Evolutionary conservation across 495 filamentous ascomycete species (phyloP).

Genomic region (Evansstolkia leycettana): DNA sequence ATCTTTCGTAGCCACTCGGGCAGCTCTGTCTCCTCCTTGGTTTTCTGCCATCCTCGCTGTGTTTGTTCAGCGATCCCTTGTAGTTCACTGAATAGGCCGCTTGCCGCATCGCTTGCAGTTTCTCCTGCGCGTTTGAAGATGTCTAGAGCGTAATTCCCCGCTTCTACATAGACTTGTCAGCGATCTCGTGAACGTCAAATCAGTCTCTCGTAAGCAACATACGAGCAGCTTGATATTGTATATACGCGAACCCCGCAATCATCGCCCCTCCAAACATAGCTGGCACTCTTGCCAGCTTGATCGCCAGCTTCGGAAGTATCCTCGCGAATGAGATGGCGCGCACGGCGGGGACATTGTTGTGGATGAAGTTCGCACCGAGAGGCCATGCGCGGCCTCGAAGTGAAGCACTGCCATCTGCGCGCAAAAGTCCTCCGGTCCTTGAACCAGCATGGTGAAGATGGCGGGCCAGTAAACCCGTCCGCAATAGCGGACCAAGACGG

Average conservation of each 20-base stretch:
- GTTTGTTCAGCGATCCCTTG: slow-evolving; percentile 68
- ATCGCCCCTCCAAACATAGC: slow-evolving; percentile 84
- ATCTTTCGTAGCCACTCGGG: slow-evolving; percentile 82
- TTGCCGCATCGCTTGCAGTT: slow-evolving; percentile 51
- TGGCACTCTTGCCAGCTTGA: slow-evolving; percentile 78
- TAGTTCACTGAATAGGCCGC: slow-evolving; percentile 52
- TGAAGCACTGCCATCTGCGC: slow-evolving; percentile 48
- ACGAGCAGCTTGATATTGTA: slow-evolving; percentile 95
- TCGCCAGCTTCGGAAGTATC: slow-evolving; percentile 72
- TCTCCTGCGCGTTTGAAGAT: slow-evolving; percentile 61
- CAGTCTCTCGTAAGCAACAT: slow-evolving; percentile 22
- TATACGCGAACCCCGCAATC: slow-evolving; percentile 75
- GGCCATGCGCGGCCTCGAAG: slow-evolving; percentile 59
- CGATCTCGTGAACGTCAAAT: not conserved
- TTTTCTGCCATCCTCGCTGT: slow-evolving; percentile 66
- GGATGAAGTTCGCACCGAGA: slow-evolving; percentile 59
- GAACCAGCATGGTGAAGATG: slow-evolving; percentile 49
- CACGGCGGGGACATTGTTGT: slow-evolving; percentile 70
- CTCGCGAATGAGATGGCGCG: slow-evolving; percentile 78
- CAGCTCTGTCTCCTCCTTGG: slow-evolving; percentile 62
- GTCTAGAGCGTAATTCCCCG: slow-evolving; percentile 78
- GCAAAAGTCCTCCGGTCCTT: slow-evolving; percentile 56
- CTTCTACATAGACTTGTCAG: slow-evolving; percentile 41
- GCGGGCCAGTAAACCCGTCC: slow-evolving; percentile 49
- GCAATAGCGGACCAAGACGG: slow-evolving; percentile 53